A percentile compares a stretch with the other conserved stretches of the same genome.
phyloP scores from a whole-genome alignment of 257 asterid genomes.

The Cruciata laevipes region DNA sequence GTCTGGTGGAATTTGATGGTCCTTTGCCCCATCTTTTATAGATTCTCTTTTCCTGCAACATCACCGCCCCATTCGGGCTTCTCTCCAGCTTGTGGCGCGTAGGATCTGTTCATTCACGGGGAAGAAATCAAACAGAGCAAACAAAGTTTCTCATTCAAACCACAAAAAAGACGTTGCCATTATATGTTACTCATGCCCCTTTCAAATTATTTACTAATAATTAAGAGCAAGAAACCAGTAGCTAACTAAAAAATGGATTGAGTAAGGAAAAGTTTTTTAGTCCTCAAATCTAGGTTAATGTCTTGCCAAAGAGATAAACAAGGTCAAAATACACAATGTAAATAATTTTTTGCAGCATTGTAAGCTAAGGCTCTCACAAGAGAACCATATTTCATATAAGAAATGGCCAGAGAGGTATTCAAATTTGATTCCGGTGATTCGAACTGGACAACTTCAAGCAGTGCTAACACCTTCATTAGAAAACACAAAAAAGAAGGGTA shows the following conservation, averaged over 20 bases:
- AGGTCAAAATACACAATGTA: slow-evolving; percentile 9
- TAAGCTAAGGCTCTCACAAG: slow-evolving; percentile 46
- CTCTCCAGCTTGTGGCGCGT: too few relatives aligned
- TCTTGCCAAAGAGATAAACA: slow-evolving; percentile 3
- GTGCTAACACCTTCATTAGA: slow-evolving; percentile 54
- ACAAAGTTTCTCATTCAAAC: too few relatives aligned
- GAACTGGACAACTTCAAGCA: slow-evolving; percentile 82
- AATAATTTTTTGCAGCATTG: neutral
- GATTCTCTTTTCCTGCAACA: slow-evolving; percentile 67
- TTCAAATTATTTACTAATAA: too few relatives aligned
- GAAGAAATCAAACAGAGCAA: too few relatives aligned
- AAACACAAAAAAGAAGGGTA: slow-evolving; percentile 14
- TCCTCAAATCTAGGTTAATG: too few relatives aligned
- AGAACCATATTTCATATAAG: slow-evolving; percentile 53
- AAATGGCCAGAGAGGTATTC: slow-evolving; percentile 66
- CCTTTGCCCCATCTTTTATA: slow-evolving; percentile 55
- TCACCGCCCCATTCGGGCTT: too few relatives aligned
- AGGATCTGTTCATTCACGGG: too few relatives aligned
- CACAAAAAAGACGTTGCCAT: too few relatives aligned
- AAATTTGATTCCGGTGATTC: slow-evolving; percentile 59
- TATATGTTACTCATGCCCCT: too few relatives aligned
- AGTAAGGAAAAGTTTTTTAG: too few relatives aligned
- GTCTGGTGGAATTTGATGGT: slow-evolving; percentile 56
- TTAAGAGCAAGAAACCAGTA: too few relatives aligned
- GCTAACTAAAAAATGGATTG: too few relatives aligned